Percentiles rank a stretch among this genome's conserved stretches.
phyloP scores from a whole-genome alignment of 176 grass and related monocot species.

The Phoenix roebelenii region DNA sequence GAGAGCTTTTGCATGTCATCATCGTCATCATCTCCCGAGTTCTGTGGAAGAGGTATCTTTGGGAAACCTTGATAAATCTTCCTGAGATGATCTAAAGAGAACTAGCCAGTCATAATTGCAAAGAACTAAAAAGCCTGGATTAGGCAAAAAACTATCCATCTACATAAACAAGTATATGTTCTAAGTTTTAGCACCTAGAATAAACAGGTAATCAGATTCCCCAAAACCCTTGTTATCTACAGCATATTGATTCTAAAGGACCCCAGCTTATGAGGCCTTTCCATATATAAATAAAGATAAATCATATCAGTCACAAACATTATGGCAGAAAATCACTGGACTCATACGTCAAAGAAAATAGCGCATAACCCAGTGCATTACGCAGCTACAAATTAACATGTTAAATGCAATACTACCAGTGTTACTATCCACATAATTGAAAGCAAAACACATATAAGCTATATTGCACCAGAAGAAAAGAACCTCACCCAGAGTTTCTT shows the following conservation, averaged over 20 bases:
- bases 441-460: neutral
- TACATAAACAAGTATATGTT: slow-evolving; percentile 10
- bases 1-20: slow-evolving; percentile 76
- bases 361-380: no score
- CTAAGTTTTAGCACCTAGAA: slow-evolving; percentile 11
- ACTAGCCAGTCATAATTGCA: slow-evolving; percentile 41
- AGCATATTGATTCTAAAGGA: no score
- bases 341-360: no score
- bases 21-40: slow-evolving; percentile 65
- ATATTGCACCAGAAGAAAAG: slow-evolving; percentile 10
- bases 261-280: no score
- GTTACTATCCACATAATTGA: neutral
- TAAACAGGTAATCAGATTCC: neutral
- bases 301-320: no score
- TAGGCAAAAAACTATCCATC: slow-evolving; percentile 4
- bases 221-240: no score
- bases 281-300: no score
- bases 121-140: slow-evolving; percentile 7
- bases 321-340: no score
- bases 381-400: no score
- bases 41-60: slow-evolving; percentile 62
- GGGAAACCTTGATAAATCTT: slow-evolving; percentile 86
- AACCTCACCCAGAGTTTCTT: slow-evolving; percentile 69
- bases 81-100: slow-evolving; percentile 60
- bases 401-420: neutral